Conservation (phyloP, 2,329 filamentous ascomycete species). For the Orbilia javanica region DNA sequence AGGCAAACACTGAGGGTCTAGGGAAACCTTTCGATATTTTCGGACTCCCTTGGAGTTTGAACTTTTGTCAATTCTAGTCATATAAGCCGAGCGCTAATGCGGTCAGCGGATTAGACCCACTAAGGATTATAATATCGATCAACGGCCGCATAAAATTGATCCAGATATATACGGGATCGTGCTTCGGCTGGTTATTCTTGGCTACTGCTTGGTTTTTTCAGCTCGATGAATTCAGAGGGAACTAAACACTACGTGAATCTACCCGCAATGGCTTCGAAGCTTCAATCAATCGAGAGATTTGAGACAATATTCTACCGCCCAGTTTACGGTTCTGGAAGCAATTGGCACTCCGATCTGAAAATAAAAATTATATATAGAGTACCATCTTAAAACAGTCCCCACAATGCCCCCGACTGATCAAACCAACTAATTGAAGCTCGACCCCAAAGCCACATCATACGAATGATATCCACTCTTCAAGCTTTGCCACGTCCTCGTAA, state of each 20-base stretch:
- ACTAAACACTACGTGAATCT: neutral
- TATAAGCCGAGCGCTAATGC: neutral
- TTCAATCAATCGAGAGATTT: neutral
- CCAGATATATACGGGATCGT: neutral
- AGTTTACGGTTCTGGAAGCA: neutral
- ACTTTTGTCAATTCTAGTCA: neutral
- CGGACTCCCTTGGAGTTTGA: neutral
- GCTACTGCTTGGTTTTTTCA: neutral
- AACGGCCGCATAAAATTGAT: slow-evolving; percentile 5
- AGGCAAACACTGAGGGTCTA: slow-evolving; percentile 4
- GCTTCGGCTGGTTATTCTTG: neutral
- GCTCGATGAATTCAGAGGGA: neutral
- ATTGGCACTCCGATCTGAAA: neutral
- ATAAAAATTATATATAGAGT: neutral
- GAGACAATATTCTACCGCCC: neutral
- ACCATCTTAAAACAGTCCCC: neutral
- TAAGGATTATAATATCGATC: neutral
- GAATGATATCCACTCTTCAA: neutral
- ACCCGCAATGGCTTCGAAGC: neutral
- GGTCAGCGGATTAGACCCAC: neutral
- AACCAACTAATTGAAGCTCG: neutral
- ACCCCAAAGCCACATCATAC: neutral
- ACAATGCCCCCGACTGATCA: neutral
- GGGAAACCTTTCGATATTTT: neutral
- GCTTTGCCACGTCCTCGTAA: neutral